Conservation (phyloP, 352 stramenopile species). For the Globisporangium paroecandrum region DNA sequence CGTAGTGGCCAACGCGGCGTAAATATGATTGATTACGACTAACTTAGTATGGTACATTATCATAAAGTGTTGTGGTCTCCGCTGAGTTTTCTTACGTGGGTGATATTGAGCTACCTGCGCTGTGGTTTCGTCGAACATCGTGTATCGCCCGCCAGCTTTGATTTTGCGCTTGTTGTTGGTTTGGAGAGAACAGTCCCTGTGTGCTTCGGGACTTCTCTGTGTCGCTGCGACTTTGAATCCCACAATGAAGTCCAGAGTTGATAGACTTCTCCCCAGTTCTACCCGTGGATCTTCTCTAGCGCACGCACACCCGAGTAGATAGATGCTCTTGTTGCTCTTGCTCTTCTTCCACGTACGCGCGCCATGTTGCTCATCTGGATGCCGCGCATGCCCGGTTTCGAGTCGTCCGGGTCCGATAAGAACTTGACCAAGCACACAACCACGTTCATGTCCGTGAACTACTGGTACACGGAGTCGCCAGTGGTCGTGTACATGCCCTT, state of each 20-base stretch:
- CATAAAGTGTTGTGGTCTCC: not conserved
- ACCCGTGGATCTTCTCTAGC: not conserved
- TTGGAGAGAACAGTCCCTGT: not conserved
- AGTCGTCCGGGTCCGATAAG: not conserved
- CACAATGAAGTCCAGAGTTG: not conserved
- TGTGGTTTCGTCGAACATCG: not conserved
- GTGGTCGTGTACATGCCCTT: not conserved
- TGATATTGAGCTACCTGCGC: not conserved
- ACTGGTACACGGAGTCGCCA: not conserved
- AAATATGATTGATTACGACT: not conserved
- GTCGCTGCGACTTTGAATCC: not conserved
- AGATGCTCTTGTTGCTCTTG: not conserved
- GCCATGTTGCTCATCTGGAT: not conserved
- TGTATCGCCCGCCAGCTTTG: not conserved
- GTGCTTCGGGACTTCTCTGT: not conserved
- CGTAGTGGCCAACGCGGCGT: not conserved
- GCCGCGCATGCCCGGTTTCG: not conserved
- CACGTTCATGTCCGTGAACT: not conserved
- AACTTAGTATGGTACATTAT: not conserved
- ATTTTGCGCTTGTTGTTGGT: not conserved
- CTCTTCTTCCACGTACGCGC: not conserved
- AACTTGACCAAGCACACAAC: not conserved
- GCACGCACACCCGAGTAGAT: not conserved
- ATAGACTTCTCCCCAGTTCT: not conserved
- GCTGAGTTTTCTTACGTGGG: not conserved